phyloP scores from a whole-genome alignment of 2,329 filamentous ascomycete genomes.

The Alternaria brassicicola region DNA sequence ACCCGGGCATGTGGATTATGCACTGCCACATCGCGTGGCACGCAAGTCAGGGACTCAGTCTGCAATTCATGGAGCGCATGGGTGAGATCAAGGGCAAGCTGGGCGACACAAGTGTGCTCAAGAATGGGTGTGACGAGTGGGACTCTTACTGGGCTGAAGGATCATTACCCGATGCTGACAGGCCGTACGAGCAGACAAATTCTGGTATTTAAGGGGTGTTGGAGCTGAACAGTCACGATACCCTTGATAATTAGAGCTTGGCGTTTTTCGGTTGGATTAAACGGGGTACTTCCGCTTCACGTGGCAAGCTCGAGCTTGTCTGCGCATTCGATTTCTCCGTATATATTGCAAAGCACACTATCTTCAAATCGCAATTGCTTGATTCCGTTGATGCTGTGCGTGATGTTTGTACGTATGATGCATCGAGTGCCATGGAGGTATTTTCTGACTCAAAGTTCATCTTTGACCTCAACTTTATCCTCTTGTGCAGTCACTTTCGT shows the following conservation, averaged over 20 bases:
- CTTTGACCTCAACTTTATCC: slow-evolving; percentile 38
- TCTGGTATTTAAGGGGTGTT: slow-evolving; percentile 32
- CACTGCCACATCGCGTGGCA: slow-evolving; percentile 48
- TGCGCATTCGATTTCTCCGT: not conserved
- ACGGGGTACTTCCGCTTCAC: not conserved
- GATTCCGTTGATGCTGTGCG: not conserved
- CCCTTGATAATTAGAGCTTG: not conserved
- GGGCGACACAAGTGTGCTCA: slow-evolving; percentile 29
- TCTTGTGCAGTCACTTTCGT: slow-evolving; percentile 20
- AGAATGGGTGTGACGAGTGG: slow-evolving; percentile 41
- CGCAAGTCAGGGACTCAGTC: slow-evolving; percentile 51
- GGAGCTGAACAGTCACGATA: not conserved
- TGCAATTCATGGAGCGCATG: slow-evolving; percentile 59
- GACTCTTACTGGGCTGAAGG: slow-evolving; percentile 41
- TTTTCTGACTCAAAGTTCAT: slow-evolving; percentile 32
- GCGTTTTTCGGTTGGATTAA: not conserved
- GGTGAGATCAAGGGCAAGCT: slow-evolving; percentile 30
- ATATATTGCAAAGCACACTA: not conserved
- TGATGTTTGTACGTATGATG: not conserved
- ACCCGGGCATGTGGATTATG: slow-evolving; percentile 56
- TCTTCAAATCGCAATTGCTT: not conserved
- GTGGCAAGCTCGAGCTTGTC: not conserved
- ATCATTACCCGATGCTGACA: slow-evolving; percentile 8
- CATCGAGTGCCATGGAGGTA: not conserved
- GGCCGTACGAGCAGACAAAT: slow-evolving; percentile 43